Conservation (phyloP, 1,284 basidiomycete species). For the Moniliophthora roreri region DNA sequence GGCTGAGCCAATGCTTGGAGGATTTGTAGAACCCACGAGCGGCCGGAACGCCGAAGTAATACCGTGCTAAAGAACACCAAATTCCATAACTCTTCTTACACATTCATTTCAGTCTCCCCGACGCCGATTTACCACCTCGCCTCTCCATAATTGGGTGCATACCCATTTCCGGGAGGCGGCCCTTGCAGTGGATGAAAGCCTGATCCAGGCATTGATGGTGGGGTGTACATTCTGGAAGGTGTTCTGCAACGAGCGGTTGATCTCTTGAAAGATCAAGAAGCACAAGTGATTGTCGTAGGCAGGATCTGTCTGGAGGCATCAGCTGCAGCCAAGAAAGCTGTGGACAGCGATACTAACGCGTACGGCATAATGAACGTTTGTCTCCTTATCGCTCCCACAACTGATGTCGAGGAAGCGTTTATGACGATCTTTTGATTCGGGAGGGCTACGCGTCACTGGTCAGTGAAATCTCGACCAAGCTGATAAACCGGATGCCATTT, state of each 20-base stretch:
- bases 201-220: conserved; percentile 39
- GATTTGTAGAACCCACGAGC: too few species aligned
- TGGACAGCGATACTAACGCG: conserved; percentile 47
- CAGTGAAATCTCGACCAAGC: conserved; percentile 55
- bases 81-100: too few species aligned
- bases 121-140: too few species aligned
- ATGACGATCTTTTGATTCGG: conserved; percentile 68
- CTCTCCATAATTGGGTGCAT: conserved; percentile 1
- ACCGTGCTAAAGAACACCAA: too few species aligned
- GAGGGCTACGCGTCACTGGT: conserved; percentile 74
- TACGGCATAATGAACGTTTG: conserved; percentile 22
- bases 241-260: conserved; percentile 47
- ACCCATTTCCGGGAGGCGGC: conserved; percentile 15
- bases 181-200: conserved; percentile 8
- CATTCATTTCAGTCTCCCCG: too few species aligned
- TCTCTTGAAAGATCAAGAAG: conserved; percentile 50
- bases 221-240: conserved; percentile 62
- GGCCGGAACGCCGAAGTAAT: too few species aligned
- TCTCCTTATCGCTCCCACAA: too few species aligned
- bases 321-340: conserved; percentile 43
- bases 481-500: conserved; percentile 67
- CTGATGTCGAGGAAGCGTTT: conserved; percentile 44
- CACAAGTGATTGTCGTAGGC: conserved; percentile 55
- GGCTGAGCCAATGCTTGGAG: too few species aligned
- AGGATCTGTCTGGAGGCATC: conserved; percentile 57